phyloP scores from a whole-genome alignment of 2,329 filamentous ascomycete genomes.

The Ceratocystis colombiana region DNA sequence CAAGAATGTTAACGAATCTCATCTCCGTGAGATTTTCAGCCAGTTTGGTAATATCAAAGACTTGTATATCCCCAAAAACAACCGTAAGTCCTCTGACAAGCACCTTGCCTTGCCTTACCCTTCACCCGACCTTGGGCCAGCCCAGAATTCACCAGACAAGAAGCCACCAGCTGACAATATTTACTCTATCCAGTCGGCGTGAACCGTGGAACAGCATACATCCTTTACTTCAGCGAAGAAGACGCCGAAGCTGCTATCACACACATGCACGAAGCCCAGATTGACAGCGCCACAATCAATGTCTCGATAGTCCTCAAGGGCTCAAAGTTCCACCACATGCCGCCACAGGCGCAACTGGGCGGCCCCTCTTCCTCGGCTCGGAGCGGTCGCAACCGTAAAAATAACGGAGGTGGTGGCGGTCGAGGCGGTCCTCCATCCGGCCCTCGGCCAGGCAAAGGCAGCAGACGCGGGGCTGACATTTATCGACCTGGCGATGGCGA shows the following conservation, averaged over 20 bases:
- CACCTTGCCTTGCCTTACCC: too few species aligned
- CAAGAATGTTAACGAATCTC: constrained; percentile 83
- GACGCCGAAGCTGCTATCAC: constrained; percentile 83
- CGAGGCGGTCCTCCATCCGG: neutral
- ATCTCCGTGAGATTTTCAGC: constrained; percentile 86
- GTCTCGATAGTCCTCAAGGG: constrained; percentile 62
- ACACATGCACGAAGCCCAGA: constrained; percentile 95
- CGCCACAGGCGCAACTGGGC: constrained; percentile 49
- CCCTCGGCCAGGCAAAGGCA: neutral
- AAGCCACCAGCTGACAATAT: too few species aligned
- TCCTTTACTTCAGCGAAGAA: constrained; percentile 65
- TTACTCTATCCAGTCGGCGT: constrained; percentile 53
- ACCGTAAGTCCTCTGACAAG: constrained; percentile 48
- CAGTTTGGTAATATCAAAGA: constrained; percentile 77
- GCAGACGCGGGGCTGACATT: constrained; percentile 4
- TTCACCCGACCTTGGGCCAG: neutral
- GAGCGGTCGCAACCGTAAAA: constrained; percentile 18
- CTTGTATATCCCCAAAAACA: constrained; percentile 81
- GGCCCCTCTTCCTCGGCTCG: constrained; percentile 26
- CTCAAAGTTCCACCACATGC: constrained; percentile 37
- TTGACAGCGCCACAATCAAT: constrained; percentile 72
- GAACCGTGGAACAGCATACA: constrained; percentile 89
- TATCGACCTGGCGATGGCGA: constrained; percentile 15
- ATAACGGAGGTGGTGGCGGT: constrained; percentile 29
- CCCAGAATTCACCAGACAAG: neutral